phyloP scores from a whole-genome alignment of 1,139 yeast genomes.

The Sugiyamaella japonica region DNA sequence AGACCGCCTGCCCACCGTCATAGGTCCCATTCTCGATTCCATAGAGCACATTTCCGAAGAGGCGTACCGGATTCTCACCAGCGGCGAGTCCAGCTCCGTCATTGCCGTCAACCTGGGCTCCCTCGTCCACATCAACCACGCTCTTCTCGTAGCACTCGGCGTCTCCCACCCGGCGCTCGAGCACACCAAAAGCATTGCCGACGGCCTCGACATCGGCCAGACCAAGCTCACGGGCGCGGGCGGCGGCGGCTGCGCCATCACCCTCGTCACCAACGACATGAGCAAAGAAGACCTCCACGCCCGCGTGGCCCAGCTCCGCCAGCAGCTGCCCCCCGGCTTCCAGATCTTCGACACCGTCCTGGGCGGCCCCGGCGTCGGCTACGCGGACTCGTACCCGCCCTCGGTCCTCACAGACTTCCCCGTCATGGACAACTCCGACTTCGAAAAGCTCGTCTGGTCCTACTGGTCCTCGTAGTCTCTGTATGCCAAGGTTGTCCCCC shows the following conservation, averaged over 20 bases:
- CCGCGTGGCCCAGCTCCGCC: constrained; percentile 40
- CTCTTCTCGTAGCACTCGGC: constrained; percentile 78
- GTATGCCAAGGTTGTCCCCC: neutral
- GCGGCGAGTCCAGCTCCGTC: constrained; percentile 10
- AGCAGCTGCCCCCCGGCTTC: constrained; percentile 52
- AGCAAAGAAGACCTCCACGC: constrained; percentile 40
- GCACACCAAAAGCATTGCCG: constrained; percentile 62
- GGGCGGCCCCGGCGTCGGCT: constrained; percentile 88
- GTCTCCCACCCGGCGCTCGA: constrained; percentile 93
- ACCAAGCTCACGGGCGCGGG: constrained; percentile 98
- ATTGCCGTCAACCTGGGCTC: constrained; percentile 47
- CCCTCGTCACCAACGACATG: constrained; percentile 61
- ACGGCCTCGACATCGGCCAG: constrained; percentile 66
- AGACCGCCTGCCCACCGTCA: constrained; percentile 54
- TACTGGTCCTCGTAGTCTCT: constrained; percentile 14
- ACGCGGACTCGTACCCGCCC: neutral
- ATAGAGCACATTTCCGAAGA: constrained; percentile 52
- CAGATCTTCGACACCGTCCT: constrained; percentile 79
- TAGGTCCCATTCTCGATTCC: constrained; percentile 58
- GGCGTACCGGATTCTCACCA: constrained; percentile 52
- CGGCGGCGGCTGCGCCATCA: constrained; percentile 98
- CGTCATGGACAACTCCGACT: constrained; percentile 11
- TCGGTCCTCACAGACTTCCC: constrained; percentile 6
- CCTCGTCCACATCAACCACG: constrained; percentile 83
- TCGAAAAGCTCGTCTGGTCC: constrained; percentile 15